Percentiles rank a stretch among this genome's conserved stretches.
Conservation (phyloP, 768 basidiomycete species). For the Tulasnella sp. region DNA sequence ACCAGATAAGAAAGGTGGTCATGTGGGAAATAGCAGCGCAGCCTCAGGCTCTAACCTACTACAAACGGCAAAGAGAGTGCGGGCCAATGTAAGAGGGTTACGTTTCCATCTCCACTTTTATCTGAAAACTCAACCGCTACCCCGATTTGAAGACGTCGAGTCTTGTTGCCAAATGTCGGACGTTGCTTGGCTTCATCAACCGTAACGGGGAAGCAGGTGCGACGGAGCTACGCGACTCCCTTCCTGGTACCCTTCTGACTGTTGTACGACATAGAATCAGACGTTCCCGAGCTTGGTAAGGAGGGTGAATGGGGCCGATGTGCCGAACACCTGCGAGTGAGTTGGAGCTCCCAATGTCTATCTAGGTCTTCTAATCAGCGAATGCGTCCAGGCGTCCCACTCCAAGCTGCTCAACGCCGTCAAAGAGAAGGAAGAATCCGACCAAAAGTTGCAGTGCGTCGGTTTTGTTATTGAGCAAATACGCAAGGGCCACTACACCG, state of each 20-base stretch:
- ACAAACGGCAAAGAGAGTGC: not conserved
- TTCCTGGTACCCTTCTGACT: no score
- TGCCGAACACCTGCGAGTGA: not conserved
- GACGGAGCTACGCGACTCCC: not conserved
- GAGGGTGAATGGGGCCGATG: not conserved
- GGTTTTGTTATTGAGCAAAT: not conserved
- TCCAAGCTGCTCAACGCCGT: not conserved
- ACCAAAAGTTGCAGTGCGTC: not conserved
- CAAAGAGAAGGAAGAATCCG: constrained; percentile 4
- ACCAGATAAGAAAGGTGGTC: not conserved
- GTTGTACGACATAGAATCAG: not conserved
- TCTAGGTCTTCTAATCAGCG: not conserved
- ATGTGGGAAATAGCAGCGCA: not conserved
- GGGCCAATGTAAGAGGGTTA: not conserved
- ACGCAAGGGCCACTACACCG: not conserved
- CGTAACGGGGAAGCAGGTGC: not conserved
- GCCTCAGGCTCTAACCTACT: not conserved
- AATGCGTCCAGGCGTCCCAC: not conserved
- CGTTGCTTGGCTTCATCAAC: not conserved
- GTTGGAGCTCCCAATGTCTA: not conserved
- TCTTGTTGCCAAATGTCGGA: not conserved
- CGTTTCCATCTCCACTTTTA: not conserved
- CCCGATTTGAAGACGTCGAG: not conserved
- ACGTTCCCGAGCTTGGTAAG: not conserved
- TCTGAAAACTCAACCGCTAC: no score